Conservation (phyloP, 2,329 filamentous ascomycete species). For the Hypoxylon sp. region DNA sequence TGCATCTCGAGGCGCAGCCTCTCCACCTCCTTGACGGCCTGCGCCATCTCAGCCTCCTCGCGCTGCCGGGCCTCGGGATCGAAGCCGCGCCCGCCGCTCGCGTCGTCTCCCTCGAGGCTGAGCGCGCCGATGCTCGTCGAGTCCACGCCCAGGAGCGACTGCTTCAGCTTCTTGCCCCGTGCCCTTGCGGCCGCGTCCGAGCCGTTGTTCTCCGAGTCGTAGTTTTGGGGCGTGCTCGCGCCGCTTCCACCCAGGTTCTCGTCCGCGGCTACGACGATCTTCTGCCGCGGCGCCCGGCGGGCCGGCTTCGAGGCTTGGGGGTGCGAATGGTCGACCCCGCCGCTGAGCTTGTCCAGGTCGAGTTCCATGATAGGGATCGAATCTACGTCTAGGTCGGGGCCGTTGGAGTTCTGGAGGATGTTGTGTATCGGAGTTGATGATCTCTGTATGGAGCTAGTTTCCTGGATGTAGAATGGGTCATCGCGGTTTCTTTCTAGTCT, state of each 20-base stretch:
- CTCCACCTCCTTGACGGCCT: slow-evolving; percentile 89
- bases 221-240: slow-evolving; percentile 57
- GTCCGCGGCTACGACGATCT: slow-evolving; percentile 74
- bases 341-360: slow-evolving; percentile 69
- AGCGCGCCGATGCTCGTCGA: slow-evolving; percentile 81
- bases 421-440: slow-evolving; percentile 80
- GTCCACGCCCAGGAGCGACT: slow-evolving; percentile 80
- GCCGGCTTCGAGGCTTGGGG: slow-evolving; percentile 38
- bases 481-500: slow-evolving; percentile 84
- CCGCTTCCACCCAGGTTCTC: slow-evolving; percentile 70
- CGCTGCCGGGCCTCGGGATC: slow-evolving; percentile 73
- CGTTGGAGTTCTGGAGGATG: slow-evolving; percentile 75
- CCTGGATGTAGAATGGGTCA: slow-evolving; percentile 91
- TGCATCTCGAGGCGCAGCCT: slow-evolving; percentile 88
- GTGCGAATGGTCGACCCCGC: slow-evolving; percentile 43
- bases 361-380: slow-evolving; percentile 96
- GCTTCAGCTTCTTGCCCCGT: slow-evolving; percentile 61
- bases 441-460: slow-evolving; percentile 61
- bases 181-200: slow-evolving; percentile 58
- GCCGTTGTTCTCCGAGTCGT: slow-evolving; percentile 64
- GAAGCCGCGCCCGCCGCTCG: slow-evolving; percentile 45
- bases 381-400: slow-evolving; percentile 86
- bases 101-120: slow-evolving; percentile 69
- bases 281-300: slow-evolving; percentile 59
- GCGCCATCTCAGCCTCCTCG: slow-evolving; percentile 88